Percentiles rank a stretch among this genome's conserved stretches.
Evolutionary conservation across 768 basidiomycete species (phyloP).

Genomic region (Boletus reticuloceps): DNA sequence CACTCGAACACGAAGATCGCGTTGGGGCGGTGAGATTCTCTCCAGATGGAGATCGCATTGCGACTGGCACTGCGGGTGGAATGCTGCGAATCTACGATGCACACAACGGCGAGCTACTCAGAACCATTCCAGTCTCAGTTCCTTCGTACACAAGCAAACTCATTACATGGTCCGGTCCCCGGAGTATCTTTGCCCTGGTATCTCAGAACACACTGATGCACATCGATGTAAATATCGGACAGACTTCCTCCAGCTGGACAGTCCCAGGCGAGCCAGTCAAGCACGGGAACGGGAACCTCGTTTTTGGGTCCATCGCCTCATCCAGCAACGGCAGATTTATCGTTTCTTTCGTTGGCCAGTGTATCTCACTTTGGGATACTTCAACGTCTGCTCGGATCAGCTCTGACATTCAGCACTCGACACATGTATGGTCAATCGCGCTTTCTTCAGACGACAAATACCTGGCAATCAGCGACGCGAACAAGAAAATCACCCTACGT

Average conservation of each 20-base stretch:
- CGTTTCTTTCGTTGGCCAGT: not conserved
- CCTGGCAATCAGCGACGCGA: not conserved
- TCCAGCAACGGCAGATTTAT: not conserved
- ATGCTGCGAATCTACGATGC: constrained; percentile 4
- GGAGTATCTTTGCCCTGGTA: not conserved
- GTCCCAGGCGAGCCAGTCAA: not conserved
- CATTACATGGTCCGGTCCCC: not conserved
- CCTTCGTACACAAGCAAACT: not conserved
- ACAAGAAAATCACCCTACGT: not conserved
- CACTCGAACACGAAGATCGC: not conserved
- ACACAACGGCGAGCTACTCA: not conserved
- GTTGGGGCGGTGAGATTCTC: constrained; percentile 7
- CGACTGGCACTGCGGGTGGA: not conserved
- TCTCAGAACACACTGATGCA: not conserved
- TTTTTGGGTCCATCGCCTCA: not conserved
- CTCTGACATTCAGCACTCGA: not conserved
- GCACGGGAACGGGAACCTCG: not conserved
- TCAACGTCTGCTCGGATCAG: constrained; percentile 1
- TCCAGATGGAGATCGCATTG: constrained; percentile 3
- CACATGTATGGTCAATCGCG: not conserved
- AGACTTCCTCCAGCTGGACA: constrained; percentile 1
- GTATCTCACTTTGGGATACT: constrained; percentile 6
- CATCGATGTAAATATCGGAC: not conserved
- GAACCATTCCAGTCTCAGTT: not conserved
- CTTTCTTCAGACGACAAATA: constrained; percentile 1